Conservation (phyloP, 352 stramenopile genomes). For the Peronospora belbahrii region DNA sequence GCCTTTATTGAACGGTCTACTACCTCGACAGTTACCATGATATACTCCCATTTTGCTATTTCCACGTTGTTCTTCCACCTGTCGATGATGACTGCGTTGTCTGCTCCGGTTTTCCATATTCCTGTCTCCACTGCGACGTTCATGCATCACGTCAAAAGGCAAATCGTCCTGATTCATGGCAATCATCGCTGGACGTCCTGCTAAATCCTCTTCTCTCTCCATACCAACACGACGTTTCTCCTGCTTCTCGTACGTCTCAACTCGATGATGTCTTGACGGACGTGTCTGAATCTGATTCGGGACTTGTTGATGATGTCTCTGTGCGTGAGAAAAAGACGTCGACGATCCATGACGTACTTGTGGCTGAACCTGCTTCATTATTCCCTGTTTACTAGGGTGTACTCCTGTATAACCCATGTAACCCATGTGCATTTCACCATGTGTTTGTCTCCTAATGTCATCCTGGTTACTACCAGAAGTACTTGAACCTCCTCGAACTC, state of each 20-base stretch:
- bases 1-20: slow-evolving; percentile 2
- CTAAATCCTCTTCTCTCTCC: slow-evolving; percentile 14
- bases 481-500: slow-evolving; percentile 3
- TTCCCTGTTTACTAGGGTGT: slow-evolving; percentile 7
- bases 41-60: slow-evolving; percentile 9
- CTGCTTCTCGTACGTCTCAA: slow-evolving; percentile 10
- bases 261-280: neutral
- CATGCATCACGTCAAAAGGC: slow-evolving; percentile 9
- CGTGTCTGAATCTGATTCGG: neutral
- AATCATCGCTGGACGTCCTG: slow-evolving; percentile 25
- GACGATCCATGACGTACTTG: slow-evolving; percentile 1
- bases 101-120: slow-evolving; percentile 1
- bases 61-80: slow-evolving; percentile 13
- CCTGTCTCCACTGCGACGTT: slow-evolving; percentile 4
- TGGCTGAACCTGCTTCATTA: slow-evolving; percentile 9
- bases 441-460: slow-evolving; percentile 4
- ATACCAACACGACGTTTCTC: neutral
- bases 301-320: slow-evolving; percentile 6
- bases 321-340: neutral
- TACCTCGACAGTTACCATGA: slow-evolving; percentile 8
- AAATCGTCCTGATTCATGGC: slow-evolving; percentile 25
- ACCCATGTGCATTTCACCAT: slow-evolving; percentile 24
- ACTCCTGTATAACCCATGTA: slow-evolving; percentile 18
- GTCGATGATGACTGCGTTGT: slow-evolving; percentile 8
- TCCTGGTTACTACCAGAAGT: neutral